These are phyloP conservation scores for Lactarius trivialis DNA, from an alignment of 768 basidiomycete genomes.

Conservation along the genomic window DNA sequence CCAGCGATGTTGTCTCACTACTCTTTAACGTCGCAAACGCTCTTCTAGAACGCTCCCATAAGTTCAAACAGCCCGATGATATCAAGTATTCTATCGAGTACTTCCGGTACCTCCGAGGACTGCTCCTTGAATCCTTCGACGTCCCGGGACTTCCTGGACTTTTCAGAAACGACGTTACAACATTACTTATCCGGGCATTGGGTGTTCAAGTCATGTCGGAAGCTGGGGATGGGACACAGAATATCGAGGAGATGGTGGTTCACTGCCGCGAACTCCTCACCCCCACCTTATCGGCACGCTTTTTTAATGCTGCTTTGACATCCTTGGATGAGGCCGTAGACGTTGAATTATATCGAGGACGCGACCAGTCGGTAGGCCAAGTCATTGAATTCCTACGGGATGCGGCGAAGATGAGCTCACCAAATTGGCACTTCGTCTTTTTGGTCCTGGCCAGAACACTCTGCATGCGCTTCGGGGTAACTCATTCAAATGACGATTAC, in stretches of 20 bases:
- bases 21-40: neutral
- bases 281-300: neutral
- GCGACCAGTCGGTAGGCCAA: neutral
- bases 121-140: neutral
- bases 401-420: neutral
- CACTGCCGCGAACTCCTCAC: slow-evolving; percentile 3
- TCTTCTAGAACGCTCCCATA: neutral
- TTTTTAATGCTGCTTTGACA: neutral
- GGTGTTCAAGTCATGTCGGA: neutral
- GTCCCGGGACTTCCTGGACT: too few relatives aligned
- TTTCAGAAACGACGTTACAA: neutral
- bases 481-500: too few relatives aligned
- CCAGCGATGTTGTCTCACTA: neutral
- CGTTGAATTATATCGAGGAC: neutral
- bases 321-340: neutral
- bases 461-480: neutral
- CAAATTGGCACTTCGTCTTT: neutral
- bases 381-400: neutral
- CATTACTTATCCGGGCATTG: neutral
- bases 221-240: too few relatives aligned
- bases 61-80: neutral
- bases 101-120: neutral
- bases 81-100: neutral
- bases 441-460: neutral
- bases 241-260: neutral